These are phyloP conservation scores for Leccinellum luteum DNA, from an alignment of 768 basidiomycete species.

Conservation along the genomic window DNA sequence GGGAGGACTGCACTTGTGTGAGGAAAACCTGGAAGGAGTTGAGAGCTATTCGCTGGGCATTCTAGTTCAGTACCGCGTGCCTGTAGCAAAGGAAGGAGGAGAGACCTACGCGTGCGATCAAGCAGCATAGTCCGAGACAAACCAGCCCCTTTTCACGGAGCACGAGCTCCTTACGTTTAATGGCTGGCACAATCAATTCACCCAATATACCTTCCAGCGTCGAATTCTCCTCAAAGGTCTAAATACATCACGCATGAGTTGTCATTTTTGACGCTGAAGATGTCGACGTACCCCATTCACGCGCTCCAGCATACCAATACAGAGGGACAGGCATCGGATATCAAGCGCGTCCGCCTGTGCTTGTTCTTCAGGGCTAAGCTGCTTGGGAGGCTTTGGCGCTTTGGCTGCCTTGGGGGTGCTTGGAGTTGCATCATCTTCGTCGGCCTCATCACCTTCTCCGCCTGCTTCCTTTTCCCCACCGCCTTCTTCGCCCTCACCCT, in stretches of 20 bases:
- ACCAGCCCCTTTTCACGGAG: slow-evolving; percentile 67
- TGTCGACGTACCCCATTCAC: slow-evolving; percentile 68
- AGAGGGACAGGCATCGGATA: slow-evolving; percentile 69
- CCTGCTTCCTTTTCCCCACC: slow-evolving; percentile 36
- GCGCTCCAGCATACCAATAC: slow-evolving; percentile 81
- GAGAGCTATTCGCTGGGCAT: slow-evolving; percentile 29
- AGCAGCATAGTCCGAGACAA: slow-evolving; percentile 68
- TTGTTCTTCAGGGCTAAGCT: slow-evolving; percentile 59
- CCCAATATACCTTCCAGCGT: slow-evolving; percentile 64
- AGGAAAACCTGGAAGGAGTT: slow-evolving; percentile 78
- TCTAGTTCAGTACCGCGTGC: background rate
- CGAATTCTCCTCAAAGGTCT: slow-evolving; percentile 66
- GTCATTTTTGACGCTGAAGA: background rate
- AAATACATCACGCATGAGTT: background rate
- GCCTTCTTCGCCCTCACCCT: slow-evolving; percentile 38
- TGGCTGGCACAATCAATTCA: slow-evolving; percentile 88
- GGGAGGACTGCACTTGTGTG: slow-evolving; percentile 64
- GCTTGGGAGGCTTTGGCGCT: slow-evolving; percentile 28
- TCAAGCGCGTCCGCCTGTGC: slow-evolving; percentile 61
- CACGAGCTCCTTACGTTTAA: slow-evolving; percentile 78
- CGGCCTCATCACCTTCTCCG: slow-evolving; percentile 17
- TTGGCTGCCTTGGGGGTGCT: slow-evolving; percentile 15
- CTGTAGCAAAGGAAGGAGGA: background rate
- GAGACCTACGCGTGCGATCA: slow-evolving; percentile 54
- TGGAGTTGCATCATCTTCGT: slow-evolving; percentile 2